A percentile compares a stretch with the other conserved stretches of the same genome.
Evolutionary conservation across 345 rosid species (phyloP).

Genomic region (Erucastrum elatum): DNA sequence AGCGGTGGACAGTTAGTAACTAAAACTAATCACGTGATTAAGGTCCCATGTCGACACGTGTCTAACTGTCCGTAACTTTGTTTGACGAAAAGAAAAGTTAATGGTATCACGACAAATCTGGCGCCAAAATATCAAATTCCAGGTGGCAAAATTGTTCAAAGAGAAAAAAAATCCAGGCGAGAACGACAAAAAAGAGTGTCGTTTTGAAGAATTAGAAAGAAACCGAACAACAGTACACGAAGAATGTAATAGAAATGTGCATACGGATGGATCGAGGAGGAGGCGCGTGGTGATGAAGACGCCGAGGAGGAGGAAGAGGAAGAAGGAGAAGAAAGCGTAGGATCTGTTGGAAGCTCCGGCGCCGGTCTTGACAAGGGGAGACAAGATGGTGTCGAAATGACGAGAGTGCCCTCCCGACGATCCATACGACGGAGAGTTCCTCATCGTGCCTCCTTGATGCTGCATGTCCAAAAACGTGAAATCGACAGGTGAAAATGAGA

Average conservation of each 20-base stretch:
- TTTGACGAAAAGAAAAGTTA: slow-evolving; percentile 7
- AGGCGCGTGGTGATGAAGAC: slow-evolving; percentile 65
- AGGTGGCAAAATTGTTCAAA: slow-evolving; percentile 17
- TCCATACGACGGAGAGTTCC: slow-evolving; percentile 23
- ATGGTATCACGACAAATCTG: slow-evolving; percentile 22
- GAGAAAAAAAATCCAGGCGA: background rate
- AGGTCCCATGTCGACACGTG: slow-evolving; percentile 24
- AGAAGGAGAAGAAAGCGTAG: slow-evolving; percentile 44
- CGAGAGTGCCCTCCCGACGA: slow-evolving; percentile 39
- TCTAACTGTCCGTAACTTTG: background rate
- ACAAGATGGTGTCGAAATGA: slow-evolving; percentile 45
- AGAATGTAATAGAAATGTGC: slow-evolving; percentile 4
- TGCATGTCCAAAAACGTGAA: slow-evolving; percentile 23
- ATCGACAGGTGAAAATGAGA: background rate
- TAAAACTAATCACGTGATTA: background rate
- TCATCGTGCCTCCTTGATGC: slow-evolving; percentile 27
- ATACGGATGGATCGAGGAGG: slow-evolving; percentile 54
- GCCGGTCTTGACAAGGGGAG: slow-evolving; percentile 45
- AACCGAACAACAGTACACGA: background rate
- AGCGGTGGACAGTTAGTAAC: background rate
- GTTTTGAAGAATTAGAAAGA: background rate
- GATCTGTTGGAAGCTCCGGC: slow-evolving; percentile 42
- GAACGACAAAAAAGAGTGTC: slow-evolving; percentile 10
- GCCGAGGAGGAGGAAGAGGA: slow-evolving; percentile 64
- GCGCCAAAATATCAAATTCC: background rate